Conservation (phyloP, 2,329 filamentous ascomycete genomes). For the Coniochaeta pulveracea region DNA sequence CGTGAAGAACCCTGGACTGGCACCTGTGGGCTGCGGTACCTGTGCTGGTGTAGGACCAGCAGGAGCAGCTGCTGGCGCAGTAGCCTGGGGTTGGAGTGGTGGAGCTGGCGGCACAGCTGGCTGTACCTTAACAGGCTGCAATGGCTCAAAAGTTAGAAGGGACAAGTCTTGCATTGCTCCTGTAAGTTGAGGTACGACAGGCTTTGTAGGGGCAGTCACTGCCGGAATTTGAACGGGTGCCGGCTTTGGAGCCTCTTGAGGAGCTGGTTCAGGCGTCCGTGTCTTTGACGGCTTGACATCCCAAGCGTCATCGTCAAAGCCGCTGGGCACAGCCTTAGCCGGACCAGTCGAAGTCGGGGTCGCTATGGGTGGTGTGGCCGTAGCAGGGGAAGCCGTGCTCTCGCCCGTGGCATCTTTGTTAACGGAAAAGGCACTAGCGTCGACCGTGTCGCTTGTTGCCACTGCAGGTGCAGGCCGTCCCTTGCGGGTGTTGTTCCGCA, state of each 20-base stretch:
- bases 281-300: conserved; percentile 77
- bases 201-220: conserved; percentile 9
- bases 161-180: conserved; percentile 55
- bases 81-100: conserved; percentile 9
- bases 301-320: conserved; percentile 97
- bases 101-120: conserved; percentile 21
- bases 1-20: conserved; percentile 47
- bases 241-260: conserved; percentile 11
- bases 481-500: conserved; percentile 92
- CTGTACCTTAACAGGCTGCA: conserved; percentile 36
- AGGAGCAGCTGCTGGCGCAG: conserved; percentile 18
- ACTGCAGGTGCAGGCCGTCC: conserved; percentile 79
- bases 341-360: conserved; percentile 9
- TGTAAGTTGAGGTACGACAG: conserved; percentile 46
- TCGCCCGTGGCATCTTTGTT: conserved; percentile 36
- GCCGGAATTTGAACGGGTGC: conserved; percentile 24
- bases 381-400: conserved; percentile 25
- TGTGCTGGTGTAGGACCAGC: conserved; percentile 23
- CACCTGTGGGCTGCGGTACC: conserved; percentile 35
- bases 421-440: conserved; percentile 72
- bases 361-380: conserved; percentile 10
- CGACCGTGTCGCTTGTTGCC: conserved; percentile 74
- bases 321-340: conserved; percentile 23
- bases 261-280: conserved; percentile 12
- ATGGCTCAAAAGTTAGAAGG: conserved; percentile 36